phyloP scores from a whole-genome alignment of 176 grass and related monocot genomes.

The Eragrostis curvula region DNA sequence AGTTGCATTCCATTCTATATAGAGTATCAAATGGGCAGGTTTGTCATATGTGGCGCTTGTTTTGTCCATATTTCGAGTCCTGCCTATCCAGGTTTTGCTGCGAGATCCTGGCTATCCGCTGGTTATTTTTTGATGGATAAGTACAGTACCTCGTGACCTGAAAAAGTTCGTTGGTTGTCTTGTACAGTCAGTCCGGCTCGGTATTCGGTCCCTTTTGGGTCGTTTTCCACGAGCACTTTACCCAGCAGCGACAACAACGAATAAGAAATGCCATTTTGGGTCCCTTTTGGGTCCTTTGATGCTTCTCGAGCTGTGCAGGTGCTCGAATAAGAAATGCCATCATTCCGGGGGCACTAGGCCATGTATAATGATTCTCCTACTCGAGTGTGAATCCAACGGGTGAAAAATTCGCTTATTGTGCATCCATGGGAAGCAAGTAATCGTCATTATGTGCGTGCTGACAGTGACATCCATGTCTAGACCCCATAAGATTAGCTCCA shows the following conservation, averaged over 20 bases:
- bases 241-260: slow-evolving; percentile 8
- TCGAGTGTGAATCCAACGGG: not conserved
- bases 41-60: not conserved
- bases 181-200: not conserved
- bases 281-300: too few relatives aligned
- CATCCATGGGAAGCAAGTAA: not conserved
- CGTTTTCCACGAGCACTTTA: slow-evolving; percentile 38
- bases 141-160: slow-evolving; percentile 3
- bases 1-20: not conserved
- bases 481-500: not conserved
- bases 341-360: not conserved
- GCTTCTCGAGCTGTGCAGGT: slow-evolving; percentile 40
- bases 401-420: not conserved
- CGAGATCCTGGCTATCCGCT: not conserved
- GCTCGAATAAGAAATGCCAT: slow-evolving; percentile 20
- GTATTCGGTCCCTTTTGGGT: slow-evolving; percentile 26
- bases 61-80: not conserved
- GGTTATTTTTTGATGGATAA: slow-evolving; percentile 15
- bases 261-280: too few relatives aligned
- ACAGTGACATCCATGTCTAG: not conserved
- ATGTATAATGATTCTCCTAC: not conserved
- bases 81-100: not conserved
- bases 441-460: not conserved
- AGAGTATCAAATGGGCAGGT: not conserved
- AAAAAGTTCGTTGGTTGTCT: slow-evolving; percentile 44